Conservation (phyloP, 2,329 filamentous ascomycete genomes). For the Colletotrichum sp. region DNA sequence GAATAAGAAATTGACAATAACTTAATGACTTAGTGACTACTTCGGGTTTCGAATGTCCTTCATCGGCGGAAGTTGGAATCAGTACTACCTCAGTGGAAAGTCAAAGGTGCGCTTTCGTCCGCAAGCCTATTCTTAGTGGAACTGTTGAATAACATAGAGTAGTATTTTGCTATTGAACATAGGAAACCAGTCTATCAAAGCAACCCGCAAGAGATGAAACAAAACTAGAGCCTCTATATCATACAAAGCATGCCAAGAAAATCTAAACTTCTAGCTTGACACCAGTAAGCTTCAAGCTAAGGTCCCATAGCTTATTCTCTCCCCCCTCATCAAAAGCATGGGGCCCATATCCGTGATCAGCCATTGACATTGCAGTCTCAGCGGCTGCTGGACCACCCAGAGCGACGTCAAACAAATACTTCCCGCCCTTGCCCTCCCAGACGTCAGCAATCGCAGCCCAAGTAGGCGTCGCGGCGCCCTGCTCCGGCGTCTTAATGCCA, state of each 20-base stretch:
- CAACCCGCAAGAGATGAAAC: background rate
- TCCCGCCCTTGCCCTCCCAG: constrained; percentile 45
- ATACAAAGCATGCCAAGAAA: background rate
- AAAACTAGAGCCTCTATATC: background rate
- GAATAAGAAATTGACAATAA: background rate
- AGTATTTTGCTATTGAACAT: background rate
- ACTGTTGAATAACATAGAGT: background rate
- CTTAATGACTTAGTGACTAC: accelerated
- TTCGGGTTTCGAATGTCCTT: background rate
- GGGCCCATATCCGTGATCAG: background rate
- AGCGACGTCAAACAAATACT: constrained; percentile 40
- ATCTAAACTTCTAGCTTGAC: background rate
- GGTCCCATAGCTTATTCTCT: constrained; percentile 44
- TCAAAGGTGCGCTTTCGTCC: background rate
- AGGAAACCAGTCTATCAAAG: background rate
- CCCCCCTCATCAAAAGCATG: constrained; percentile 38
- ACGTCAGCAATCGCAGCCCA: constrained; percentile 43
- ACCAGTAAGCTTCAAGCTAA: constrained; percentile 28
- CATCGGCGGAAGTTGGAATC: background rate
- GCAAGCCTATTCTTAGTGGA: background rate
- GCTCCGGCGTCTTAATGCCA: constrained; percentile 27
- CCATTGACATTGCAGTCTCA: background rate
- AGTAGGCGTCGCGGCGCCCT: constrained; percentile 50
- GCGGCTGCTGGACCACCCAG: background rate
- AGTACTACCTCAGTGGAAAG: background rate